Evolutionary conservation across 352 stramenopile genomes (phyloP), one percentile per base, ranked within the genome.

Genomic region (Ophiocytium majus): DNA sequence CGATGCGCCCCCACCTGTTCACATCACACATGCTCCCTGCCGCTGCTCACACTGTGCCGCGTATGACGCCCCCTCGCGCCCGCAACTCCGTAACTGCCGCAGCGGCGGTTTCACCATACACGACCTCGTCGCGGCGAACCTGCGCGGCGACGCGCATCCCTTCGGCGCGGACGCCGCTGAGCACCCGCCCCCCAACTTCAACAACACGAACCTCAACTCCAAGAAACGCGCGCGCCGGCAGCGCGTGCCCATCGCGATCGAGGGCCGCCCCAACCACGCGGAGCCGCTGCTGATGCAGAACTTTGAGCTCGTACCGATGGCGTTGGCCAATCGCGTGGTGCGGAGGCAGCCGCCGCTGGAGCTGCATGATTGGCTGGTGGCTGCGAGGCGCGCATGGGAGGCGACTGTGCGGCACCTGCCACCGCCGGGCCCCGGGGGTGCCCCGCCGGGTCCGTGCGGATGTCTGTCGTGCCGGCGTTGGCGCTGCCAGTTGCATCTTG

Each of bases 241-340:
- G 1, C 1, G 76, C 1, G n/a, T 86, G n/a, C 31, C 19, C 9
- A 93, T 97, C 34, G 97, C 94, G 86, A 90, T 97, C 36, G 93
- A 85, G 19, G 84, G 84, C 0, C 82, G 92, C 63, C 93, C 93
- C 0, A 94, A 93, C 80, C 85, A 93, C 85, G 85, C 90, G 0
- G 94, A 96, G 36, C 34, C 91, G 43, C 85, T 84, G 17, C 90
- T 95, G 82, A 64, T 89, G 9, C 35, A 84, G 28, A 74, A 82
- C n/a, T 94, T 92, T 81, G 91, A 93, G 74, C 87, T 92, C 75
- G 81, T 92, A 34, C 92, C 91, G 0, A 79, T 90, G 43, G 92
- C 92, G 0, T 81, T 94, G 9, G 80, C 91, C 0, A 85, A 83
- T 19, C 75, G 83, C 32, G 76, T 89, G 32, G 50, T 84, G 31